Base-by-base conservation (phyloP, 805 yeast species). In the Sugiyamaella mastotermitis region DNA sequence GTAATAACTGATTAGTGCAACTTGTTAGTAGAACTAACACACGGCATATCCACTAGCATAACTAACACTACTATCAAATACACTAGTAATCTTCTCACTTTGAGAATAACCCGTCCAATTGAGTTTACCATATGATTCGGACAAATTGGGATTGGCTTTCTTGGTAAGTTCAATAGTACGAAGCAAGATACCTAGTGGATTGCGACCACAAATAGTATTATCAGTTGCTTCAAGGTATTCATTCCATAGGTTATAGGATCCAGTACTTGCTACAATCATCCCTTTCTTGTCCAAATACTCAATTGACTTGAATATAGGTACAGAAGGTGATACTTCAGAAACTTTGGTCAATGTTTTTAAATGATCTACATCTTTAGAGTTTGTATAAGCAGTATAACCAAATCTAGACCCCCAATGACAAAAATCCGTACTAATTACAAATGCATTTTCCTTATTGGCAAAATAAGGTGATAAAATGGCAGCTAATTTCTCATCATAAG, bases 151-250 rank as follows among this genome's bases (percentile, higher is more conserved):
- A 31, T 31, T 17, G 41, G 34, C 48, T 46, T 27, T 27, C 22
- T 41, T 50, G 15, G 35, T 11, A 10, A 55, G 40, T 42, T 80
- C 81, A 43, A 80, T 55, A 2, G 79, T 57, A 15, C 66, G 62
- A 36, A 90, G 55, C 14, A 90, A 56, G 6, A 86, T 65, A 2
- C 75, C 72, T 24, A 92, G 67, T 0, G 97, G 96, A 43, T 76
- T 78, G 42, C 87, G 83, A 0, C 98, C 98, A 60, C 98, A 92
- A 13, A 92, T 82, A 0, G 98, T 92, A 61, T 90, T 88, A 0
- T 81, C 85, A 0, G 97, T 85, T 1, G 47, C 49, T 4, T 62
- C 60, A 3, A 92, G 73, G 54, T 92, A 92, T 19, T 68, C 57
- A 37, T 66, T 69, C 85, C 95, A 92, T 5, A 61, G 60, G 1